Percentiles rank a stretch among this genome's conserved stretches.
These are phyloP conservation scores for Polytolypa hystricis DNA, from an alignment of 2,329 filamentous ascomycete genomes.

Conservation along the genomic window DNA sequence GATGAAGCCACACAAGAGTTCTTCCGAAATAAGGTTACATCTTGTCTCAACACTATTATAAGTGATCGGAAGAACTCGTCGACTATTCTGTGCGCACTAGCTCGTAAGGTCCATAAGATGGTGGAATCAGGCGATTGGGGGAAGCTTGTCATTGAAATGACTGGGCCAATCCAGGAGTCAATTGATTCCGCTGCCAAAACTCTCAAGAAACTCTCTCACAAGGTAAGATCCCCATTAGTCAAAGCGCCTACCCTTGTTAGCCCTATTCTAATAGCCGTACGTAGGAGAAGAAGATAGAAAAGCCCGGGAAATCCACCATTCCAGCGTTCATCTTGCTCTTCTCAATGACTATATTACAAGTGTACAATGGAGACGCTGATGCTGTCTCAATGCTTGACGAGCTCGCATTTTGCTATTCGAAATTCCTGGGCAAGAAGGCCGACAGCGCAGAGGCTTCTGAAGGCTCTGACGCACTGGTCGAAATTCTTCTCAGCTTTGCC, in stretches of 20 bases:
- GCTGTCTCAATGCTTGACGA: slow-evolving; percentile 73
- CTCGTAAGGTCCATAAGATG: slow-evolving; percentile 30
- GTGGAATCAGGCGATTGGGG: slow-evolving; percentile 25
- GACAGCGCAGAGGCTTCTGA: slow-evolving; percentile 40
- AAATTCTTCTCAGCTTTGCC: slow-evolving; percentile 81
- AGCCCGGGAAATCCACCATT: slow-evolving; percentile 30
- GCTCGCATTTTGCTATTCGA: slow-evolving; percentile 63
- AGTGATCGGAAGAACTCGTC: slow-evolving; percentile 27
- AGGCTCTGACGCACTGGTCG: slow-evolving; percentile 62
- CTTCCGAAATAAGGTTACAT: slow-evolving; percentile 45
- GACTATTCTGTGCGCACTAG: slow-evolving; percentile 29
- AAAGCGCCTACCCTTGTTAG: not conserved
- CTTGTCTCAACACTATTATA: slow-evolving; percentile 43
- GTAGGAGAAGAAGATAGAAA: slow-evolving; percentile 42
- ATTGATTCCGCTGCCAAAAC: slow-evolving; percentile 33
- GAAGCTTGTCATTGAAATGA: slow-evolving; percentile 39
- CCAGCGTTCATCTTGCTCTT: slow-evolving; percentile 71
- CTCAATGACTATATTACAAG: slow-evolving; percentile 71
- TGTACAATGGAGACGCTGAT: slow-evolving; percentile 83
- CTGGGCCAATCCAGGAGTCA: slow-evolving; percentile 32
- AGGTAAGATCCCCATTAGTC: slow-evolving; percentile 16
- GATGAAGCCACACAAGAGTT: slow-evolving; percentile 38
- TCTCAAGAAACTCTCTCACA: slow-evolving; percentile 27
- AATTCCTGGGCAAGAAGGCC: slow-evolving; percentile 43
- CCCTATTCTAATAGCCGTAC: slow-evolving; percentile 18